phyloP scores from a whole-genome alignment of 1,284 basidiomycete species.

The Hymenochaete sp. region DNA sequence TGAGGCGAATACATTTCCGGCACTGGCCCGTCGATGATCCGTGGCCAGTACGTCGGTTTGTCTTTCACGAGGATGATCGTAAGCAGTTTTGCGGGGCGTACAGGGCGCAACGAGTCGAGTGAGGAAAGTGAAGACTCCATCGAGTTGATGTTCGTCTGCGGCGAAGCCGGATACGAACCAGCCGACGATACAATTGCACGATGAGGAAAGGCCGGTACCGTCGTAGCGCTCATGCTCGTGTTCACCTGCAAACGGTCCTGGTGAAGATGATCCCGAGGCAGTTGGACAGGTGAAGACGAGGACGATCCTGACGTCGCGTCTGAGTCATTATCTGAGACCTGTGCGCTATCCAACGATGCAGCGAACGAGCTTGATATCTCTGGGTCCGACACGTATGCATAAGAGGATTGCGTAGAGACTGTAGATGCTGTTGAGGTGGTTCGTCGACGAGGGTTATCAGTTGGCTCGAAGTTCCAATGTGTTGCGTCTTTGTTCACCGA shows the following conservation, averaged over 20 bases:
- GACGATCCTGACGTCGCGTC: conserved; percentile 17
- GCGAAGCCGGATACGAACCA: conserved; percentile 44
- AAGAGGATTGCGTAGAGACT: conserved; percentile 66
- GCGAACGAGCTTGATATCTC: conserved; percentile 75
- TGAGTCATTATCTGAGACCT: conserved; percentile 59
- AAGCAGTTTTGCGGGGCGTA: conserved; percentile 51
- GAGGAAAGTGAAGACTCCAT: conserved; percentile 66
- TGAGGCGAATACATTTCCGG: conserved; percentile 47
- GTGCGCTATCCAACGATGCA: conserved; percentile 64
- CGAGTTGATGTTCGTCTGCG: conserved; percentile 39
- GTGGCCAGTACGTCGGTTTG: conserved; percentile 72
- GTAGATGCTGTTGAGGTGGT: conserved; percentile 68
- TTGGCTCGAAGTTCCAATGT: conserved; percentile 71
- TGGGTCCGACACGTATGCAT: conserved; percentile 66
- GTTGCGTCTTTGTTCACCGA: conserved; percentile 53
- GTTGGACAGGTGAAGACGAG: conserved; percentile 1
- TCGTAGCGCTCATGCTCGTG: conserved; percentile 11
- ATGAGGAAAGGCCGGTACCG: conserved; percentile 19
- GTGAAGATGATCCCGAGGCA: conserved; percentile 15
- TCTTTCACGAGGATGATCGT: conserved; percentile 72
- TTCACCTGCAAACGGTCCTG: neutral
- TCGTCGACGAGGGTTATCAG: conserved; percentile 49
- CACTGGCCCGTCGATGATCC: conserved; percentile 64
- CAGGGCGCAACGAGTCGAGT: conserved; percentile 54
- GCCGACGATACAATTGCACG: conserved; percentile 19